Evolutionary conservation across 495 filamentous ascomycete genomes (phyloP), one percentile per base, ranked within the genome.

Genomic region (Echria macrotheca): DNA sequence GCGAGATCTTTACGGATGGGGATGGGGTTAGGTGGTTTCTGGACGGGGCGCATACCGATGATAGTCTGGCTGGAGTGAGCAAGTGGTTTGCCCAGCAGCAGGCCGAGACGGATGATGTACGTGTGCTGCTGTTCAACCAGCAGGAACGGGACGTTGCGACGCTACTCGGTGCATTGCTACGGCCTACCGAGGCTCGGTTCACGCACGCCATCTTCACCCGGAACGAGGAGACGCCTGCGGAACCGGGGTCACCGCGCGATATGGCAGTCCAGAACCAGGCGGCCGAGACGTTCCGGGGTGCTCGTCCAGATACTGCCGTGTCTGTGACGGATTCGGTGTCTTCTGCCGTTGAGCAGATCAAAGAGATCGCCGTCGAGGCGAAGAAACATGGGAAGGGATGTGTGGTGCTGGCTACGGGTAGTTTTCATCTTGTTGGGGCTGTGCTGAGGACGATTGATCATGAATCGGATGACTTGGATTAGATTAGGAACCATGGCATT

Each of bases 91-190:
- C 68, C 52, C 61, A 45, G 52, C 75, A 64, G 50, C 63, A 43
- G 51, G 18, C 58, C 46, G 38, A 63, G 55, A 47, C 47, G 1
- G 56, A 28, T 1, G 53, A 55, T 0, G 40, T 55, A 12, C 39
- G 55, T 4, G 53, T 95, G 21, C 68, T 98, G 39, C 76, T 98
- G 38, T 98, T 98, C 73, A 97, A 97, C 69, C 93, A 97, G 61
- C 88, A 95, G 60, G 89, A 87, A 11, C 80, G 93, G 11, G 82
- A 95, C 56, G 83, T 71, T 49, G 68, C 42, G 1, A 74, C 75
- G 2, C 75, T 97, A 11, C 54, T 85, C 9, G 44, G 58, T 1
- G 74, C 76, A 2, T 60, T 91, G 3, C 42, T 68, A 1, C 26
- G 41, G 4, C 66, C 53, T 1, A 57, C 58, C 1, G n/a, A 28